Percentiles rank a stretch among this genome's conserved stretches.
Conservation (phyloP, 495 filamentous ascomycete genomes). For the Lichenothelia convexa region DNA sequence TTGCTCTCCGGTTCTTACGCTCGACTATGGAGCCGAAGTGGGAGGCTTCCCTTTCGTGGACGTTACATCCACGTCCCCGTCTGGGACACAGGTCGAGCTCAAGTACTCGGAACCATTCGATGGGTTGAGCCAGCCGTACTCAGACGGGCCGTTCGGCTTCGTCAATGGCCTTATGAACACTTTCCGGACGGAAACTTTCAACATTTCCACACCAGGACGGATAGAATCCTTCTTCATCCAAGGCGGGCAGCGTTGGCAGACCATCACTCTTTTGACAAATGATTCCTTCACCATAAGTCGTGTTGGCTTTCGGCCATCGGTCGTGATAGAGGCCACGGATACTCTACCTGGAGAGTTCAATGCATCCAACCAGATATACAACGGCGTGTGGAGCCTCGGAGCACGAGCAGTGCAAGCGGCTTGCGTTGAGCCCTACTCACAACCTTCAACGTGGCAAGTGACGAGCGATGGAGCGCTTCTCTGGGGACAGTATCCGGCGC, state of each 20-base stretch:
- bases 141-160: conserved; percentile 6
- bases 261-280: conserved; percentile 8
- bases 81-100: conserved; percentile 4
- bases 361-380: conserved; percentile 4
- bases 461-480: conserved; percentile 4
- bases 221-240: conserved; percentile 6
- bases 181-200: conserved; percentile 8
- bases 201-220: conserved; percentile 2
- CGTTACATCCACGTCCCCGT: background rate
- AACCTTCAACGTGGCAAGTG: conserved; percentile 4
- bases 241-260: conserved; percentile 11
- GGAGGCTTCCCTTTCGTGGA: conserved; percentile 9
- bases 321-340: background rate
- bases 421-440: conserved; percentile 6
- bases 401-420: conserved; percentile 3
- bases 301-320: conserved; percentile 4
- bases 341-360: conserved; percentile 3
- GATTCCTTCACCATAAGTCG: conserved; percentile 1
- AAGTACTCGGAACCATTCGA: conserved; percentile 7
- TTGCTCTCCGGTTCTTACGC: conserved; percentile 3
- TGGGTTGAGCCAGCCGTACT: background rate
- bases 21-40: conserved; percentile 7
- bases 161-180: conserved; percentile 4
- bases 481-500: conserved; percentile 1
- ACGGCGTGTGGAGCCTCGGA: conserved; percentile 8